Evolutionary conservation across 768 basidiomycete species (phyloP).

Genomic region (Panaeolus cyanescens): DNA sequence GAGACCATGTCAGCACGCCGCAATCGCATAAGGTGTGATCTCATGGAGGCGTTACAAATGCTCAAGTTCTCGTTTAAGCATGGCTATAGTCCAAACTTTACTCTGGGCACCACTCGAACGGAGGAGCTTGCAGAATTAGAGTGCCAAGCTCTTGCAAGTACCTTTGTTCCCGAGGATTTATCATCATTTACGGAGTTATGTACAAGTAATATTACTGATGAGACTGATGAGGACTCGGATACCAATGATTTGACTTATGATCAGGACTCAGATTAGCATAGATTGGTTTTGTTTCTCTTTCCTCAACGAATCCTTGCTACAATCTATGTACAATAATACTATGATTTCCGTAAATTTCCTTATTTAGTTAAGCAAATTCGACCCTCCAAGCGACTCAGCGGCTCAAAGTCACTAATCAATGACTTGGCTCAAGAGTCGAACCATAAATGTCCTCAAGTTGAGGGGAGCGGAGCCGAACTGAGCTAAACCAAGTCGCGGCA

Average conservation of each 20-base stretch:
- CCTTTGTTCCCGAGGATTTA: too few relatives aligned
- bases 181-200: too few relatives aligned
- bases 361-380: neutral
- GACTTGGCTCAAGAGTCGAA: neutral
- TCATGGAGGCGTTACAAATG: conserved; percentile 31
- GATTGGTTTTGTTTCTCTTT: too few relatives aligned
- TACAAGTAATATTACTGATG: too few relatives aligned
- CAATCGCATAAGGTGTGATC: conserved; percentile 17
- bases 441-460: conserved; percentile 1
- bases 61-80: conserved; percentile 28
- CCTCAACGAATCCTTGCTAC: neutral
- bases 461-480: conserved; percentile 14
- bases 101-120: conserved; percentile 12
- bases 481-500: conserved; percentile 13
- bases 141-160: neutral
- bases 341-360: neutral
- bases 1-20: conserved; percentile 28
- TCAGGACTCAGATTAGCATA: too few relatives aligned
- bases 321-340: neutral
- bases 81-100: conserved; percentile 26
- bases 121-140: conserved; percentile 5
- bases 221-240: neutral
- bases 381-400: neutral
- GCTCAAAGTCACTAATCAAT: neutral
- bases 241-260: too few relatives aligned